phyloP scores from a whole-genome alignment of 179 eudicot genomes.

The Nepenthes alata region DNA sequence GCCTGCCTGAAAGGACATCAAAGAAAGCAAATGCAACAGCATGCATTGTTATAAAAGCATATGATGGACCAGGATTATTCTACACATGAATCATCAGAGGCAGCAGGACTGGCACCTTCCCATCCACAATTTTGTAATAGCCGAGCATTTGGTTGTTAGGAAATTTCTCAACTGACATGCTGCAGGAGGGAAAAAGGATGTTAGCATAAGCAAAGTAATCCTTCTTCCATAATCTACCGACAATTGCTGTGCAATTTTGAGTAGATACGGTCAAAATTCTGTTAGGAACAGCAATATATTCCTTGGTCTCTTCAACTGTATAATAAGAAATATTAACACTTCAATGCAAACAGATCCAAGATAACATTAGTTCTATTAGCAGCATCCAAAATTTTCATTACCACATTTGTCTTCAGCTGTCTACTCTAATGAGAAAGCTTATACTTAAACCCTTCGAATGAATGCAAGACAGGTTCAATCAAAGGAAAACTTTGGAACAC shows the following conservation, averaged over 20 bases:
- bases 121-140: slow-evolving; percentile 38
- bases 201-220: not conserved
- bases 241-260: not conserved
- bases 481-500: too few relatives aligned
- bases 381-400: too few relatives aligned
- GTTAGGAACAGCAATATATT: too few relatives aligned
- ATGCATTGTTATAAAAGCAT: not conserved
- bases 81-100: not conserved
- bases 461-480: too few relatives aligned
- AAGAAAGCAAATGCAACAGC: not conserved
- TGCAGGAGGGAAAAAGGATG: slow-evolving; percentile 10
- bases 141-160: slow-evolving; percentile 76
- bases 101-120: slow-evolving; percentile 30
- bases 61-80: not conserved
- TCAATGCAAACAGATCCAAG: too few relatives aligned
- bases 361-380: too few relatives aligned
- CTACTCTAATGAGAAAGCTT: too few relatives aligned
- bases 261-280: not conserved
- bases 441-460: too few relatives aligned
- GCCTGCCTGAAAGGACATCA: slow-evolving; percentile 33
- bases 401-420: too few relatives aligned
- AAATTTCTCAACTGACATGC: slow-evolving; percentile 58
- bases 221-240: not conserved
- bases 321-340: too few relatives aligned
- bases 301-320: too few relatives aligned